Percentiles rank a stretch among this genome's conserved stretches.
These are phyloP conservation scores for Fusarium palustre DNA, from an alignment of 2,329 filamentous ascomycete species.

Conservation along the genomic window DNA sequence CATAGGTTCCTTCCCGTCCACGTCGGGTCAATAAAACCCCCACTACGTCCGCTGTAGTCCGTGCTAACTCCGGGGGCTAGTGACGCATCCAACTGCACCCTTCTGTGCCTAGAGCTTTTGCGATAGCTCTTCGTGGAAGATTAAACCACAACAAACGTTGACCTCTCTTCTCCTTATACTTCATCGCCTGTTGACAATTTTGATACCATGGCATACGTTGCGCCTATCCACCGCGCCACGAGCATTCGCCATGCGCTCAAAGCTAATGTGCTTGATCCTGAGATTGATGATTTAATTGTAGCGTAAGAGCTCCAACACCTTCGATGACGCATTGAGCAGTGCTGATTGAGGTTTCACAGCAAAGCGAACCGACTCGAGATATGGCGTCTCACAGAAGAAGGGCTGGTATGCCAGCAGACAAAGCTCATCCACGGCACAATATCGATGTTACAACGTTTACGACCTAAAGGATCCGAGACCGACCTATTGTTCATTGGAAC, in stretches of 20 bases:
- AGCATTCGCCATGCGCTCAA: conserved; percentile 91
- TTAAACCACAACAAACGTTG: conserved; percentile 22
- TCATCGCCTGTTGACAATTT: conserved; percentile 5
- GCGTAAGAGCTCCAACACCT: conserved; percentile 70
- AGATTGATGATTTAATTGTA: conserved; percentile 85
- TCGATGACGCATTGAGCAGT: conserved; percentile 32
- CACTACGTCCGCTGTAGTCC: conserved; percentile 36
- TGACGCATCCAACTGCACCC: conserved; percentile 35
- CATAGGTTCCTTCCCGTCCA: conserved; percentile 12
- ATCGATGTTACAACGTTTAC: conserved; percentile 83
- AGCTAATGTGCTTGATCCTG: conserved; percentile 77
- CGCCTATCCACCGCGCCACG: conserved; percentile 91
- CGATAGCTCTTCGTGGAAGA: conserved; percentile 45
- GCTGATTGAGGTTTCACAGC: conserved; percentile 58
- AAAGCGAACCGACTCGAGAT: conserved; percentile 89
- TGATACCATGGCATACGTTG: conserved; percentile 85
- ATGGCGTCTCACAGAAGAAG: conserved; percentile 76
- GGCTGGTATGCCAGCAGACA: conserved; percentile 73
- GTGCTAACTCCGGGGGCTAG: conserved; percentile 47
- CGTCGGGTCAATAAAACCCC: conserved; percentile 30
- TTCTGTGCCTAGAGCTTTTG: conserved; percentile 43
- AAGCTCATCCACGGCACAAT: conserved; percentile 86
- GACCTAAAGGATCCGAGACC: conserved; percentile 76
- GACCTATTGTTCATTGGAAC: conserved; percentile 95
- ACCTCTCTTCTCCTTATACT: neutral